Evolutionary conservation across 2,329 filamentous ascomycete species (phyloP), one percentile per base, ranked within the genome.

Genomic region (Leptodontidium sp.): DNA sequence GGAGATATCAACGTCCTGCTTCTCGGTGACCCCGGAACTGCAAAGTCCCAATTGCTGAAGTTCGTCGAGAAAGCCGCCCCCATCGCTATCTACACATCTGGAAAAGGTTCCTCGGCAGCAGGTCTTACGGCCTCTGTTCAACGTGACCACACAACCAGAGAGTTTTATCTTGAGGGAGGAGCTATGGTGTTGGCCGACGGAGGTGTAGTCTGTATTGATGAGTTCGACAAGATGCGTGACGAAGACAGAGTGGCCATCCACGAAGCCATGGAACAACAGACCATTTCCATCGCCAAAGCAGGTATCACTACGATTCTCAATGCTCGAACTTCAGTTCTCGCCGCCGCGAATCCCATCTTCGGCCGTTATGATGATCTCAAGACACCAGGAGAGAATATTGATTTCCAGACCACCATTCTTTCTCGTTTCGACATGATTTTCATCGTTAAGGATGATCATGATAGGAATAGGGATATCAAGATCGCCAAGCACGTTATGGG

Each of bases 361-460:
- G 96, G 96, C 65, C 91, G 96, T 32, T 99, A 99, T 81, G 96
- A 99, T 79, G 96, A 99, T 77, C 91, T 99, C 84, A 98, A 98
- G 81, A 94, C 93, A 0, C 96, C 96, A 0, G 96, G 96, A 69
- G 96, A 99, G 81, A 99, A 99, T 79, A 99, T 99, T 74, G 96
- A 99, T 81, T 99, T 99, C 81, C 96, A 99, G 78, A 99, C 96
- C 0, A 99, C 96, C 3, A 98, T 99, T 77, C 80, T 99, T 73
- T 98, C 95, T 2, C 93, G 96, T 87, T 99, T 99, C 80, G 96
- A 99, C 81, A 98, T 99, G 93, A 98, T 99, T 73, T 99, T 98
- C 84, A 98, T 99, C 74, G 95, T 99, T 71, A 93, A 93, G 75
- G 96, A 99, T 79, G 94, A 97, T 71, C 96, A 99, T 79, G 93